These are phyloP conservation scores for Haplosporangium sp. DNA, from an alignment of 371 early-diverging fungal genomes.

Conservation along the genomic window DNA sequence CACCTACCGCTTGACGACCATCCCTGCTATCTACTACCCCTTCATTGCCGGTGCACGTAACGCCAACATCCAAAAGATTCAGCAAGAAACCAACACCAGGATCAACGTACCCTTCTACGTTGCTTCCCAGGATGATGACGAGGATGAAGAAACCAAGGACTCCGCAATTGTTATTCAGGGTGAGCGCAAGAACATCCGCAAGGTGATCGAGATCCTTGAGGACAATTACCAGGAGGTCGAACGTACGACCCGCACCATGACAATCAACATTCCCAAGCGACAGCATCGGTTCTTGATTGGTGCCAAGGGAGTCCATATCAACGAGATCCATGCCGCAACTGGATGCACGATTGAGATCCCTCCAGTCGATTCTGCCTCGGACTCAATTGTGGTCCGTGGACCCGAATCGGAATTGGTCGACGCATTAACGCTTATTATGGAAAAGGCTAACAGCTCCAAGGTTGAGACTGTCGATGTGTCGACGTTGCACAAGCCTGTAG, in stretches of 20 bases:
- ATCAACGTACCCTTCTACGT: constrained; percentile 84
- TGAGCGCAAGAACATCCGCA: constrained; percentile 70
- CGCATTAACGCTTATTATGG: constrained; percentile 81
- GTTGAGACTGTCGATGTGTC: constrained; percentile 66
- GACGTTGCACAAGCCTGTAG: constrained; percentile 58
- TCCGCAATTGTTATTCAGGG: constrained; percentile 63
- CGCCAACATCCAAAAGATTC: constrained; percentile 63
- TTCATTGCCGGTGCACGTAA: constrained; percentile 86
- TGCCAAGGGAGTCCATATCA: constrained; percentile 78
- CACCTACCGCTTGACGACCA: constrained; percentile 46
- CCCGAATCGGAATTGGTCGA: constrained; percentile 71
- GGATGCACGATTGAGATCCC: constrained; percentile 90
- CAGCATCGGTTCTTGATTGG: constrained; percentile 94
- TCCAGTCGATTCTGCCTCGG: constrained; percentile 72
- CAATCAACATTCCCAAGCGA: constrained; percentile 83
- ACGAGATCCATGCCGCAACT: constrained; percentile 82
- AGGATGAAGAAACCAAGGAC: constrained; percentile 60
- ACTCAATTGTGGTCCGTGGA: constrained; percentile 85
- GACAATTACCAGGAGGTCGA: constrained; percentile 68
- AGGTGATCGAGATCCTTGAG: constrained; percentile 72
- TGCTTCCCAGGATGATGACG: constrained; percentile 56
- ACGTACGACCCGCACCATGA: constrained; percentile 68
- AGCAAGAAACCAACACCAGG: constrained; percentile 73
- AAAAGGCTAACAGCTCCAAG: constrained; percentile 77
- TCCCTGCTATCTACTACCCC: constrained; percentile 78